phyloP scores from a whole-genome alignment of 306 rosid species.

The Sophora flavescens region DNA sequence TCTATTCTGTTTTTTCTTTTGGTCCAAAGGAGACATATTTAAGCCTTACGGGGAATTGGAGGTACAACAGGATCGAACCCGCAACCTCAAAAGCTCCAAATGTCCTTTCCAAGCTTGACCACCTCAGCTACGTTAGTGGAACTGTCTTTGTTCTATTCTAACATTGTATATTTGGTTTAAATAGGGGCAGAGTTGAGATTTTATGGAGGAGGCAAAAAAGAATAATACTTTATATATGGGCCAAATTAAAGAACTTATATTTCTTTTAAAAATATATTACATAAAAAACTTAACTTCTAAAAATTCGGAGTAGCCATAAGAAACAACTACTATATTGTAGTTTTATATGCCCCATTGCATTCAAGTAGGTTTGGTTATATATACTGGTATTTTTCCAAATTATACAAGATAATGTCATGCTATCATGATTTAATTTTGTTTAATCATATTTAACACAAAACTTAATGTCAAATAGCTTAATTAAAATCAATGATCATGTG shows the following conservation, averaged over 20 bases:
- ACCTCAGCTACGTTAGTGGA: no score
- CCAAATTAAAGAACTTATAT: background rate
- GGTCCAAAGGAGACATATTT: no score
- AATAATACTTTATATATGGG: background rate
- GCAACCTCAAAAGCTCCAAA: no score
- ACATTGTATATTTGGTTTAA: background rate
- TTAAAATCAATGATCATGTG: background rate
- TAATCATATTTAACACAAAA: background rate
- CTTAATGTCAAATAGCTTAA: background rate
- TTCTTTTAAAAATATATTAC: no score
- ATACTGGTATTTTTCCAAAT: background rate
- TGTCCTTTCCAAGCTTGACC: no score
- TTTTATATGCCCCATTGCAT: background rate
- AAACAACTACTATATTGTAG: no score
- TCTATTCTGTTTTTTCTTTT: background rate
- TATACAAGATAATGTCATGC: background rate
- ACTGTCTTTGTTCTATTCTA: no score
- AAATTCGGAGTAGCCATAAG: no score
- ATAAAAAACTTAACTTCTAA: no score
- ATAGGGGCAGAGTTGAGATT: no score
- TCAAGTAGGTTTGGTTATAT: background rate
- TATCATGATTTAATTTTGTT: background rate
- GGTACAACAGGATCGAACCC: no score
- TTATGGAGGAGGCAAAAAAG: background rate
- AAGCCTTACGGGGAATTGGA: no score